These are phyloP conservation scores for Umbilicus rupestris DNA, from an alignment of 164 flowering plant species.

Conservation along the genomic window DNA sequence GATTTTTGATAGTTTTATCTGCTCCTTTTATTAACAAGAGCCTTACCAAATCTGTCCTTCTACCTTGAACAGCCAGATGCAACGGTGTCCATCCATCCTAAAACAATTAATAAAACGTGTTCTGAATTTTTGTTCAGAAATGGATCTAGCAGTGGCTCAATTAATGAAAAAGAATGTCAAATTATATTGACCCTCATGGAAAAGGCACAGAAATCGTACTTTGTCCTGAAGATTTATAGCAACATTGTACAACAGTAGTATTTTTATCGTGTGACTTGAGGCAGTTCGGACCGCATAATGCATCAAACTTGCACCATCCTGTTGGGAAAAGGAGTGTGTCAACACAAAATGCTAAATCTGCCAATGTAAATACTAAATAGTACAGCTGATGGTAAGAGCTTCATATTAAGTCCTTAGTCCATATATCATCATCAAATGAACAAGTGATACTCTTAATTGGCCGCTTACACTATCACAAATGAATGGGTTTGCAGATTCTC, in stretches of 20 bases:
- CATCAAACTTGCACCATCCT: constrained; percentile 92
- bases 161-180: neutral
- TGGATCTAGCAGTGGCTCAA: neutral
- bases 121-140: neutral
- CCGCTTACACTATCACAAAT: constrained; percentile 66
- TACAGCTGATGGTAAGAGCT: neutral
- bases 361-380: neutral
- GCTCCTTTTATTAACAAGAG: constrained; percentile 90
- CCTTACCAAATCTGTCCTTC: constrained; percentile 72
- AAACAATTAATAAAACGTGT: neutral
- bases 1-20: constrained; percentile 55
- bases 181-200: neutral
- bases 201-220: constrained; percentile 26
- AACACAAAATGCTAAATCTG: neutral
- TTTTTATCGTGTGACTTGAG: constrained; percentile 61
- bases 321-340: constrained; percentile 14
- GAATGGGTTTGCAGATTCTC: constrained; percentile 87
- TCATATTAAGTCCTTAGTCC: neutral
- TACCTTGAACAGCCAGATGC: constrained; percentile 84
- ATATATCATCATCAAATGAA: neutral
- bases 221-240: constrained; percentile 80
- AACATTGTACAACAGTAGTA: constrained; percentile 70
- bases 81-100: constrained; percentile 98
- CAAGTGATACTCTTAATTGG: neutral
- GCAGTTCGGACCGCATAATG: constrained; percentile 89